Percentiles rank a stretch among this genome's conserved stretches.
phyloP scores from a whole-genome alignment of 352 stramenopile species.

The Globisporangium ultimum region DNA sequence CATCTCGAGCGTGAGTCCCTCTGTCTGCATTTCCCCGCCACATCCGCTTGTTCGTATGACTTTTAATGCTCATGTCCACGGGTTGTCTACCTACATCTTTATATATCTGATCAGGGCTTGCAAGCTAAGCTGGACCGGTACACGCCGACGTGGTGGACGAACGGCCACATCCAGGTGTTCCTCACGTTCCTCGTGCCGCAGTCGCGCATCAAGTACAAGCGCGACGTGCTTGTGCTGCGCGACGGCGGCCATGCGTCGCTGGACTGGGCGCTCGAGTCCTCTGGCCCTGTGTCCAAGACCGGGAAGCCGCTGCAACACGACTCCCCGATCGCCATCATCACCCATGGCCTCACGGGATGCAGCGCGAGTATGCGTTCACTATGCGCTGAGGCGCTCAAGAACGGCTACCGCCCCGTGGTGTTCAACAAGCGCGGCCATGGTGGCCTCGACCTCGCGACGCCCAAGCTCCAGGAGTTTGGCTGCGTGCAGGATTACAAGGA shows the following conservation, averaged over 20 bases:
- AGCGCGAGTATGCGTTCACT: constrained; percentile 59
- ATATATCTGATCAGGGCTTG: constrained; percentile 30
- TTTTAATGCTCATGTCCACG: neutral
- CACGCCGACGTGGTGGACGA: constrained; percentile 74
- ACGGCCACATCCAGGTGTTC: constrained; percentile 65
- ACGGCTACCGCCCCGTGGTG: constrained; percentile 73
- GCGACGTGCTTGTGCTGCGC: constrained; percentile 50
- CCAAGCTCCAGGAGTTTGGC: constrained; percentile 71
- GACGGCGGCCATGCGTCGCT: constrained; percentile 67
- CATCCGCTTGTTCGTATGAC: neutral
- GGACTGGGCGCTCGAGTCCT: constrained; percentile 58
- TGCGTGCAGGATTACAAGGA: constrained; percentile 53
- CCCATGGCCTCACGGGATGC: constrained; percentile 70
- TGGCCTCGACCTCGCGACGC: constrained; percentile 51
- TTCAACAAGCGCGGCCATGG: constrained; percentile 86
- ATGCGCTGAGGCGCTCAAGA: constrained; percentile 51
- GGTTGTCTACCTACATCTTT: too few relatives aligned
- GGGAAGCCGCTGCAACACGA: constrained; percentile 15
- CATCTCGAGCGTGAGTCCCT: constrained; percentile 20
- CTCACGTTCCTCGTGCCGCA: constrained; percentile 74
- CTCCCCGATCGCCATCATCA: constrained; percentile 55
- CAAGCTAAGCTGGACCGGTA: constrained; percentile 51
- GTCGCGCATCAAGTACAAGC: constrained; percentile 42
- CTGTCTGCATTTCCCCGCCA: neutral
- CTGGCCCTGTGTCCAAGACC: constrained; percentile 7